Base-by-base conservation (phyloP, 331 rosid species). In the Rhamnella rubrinervis region DNA sequence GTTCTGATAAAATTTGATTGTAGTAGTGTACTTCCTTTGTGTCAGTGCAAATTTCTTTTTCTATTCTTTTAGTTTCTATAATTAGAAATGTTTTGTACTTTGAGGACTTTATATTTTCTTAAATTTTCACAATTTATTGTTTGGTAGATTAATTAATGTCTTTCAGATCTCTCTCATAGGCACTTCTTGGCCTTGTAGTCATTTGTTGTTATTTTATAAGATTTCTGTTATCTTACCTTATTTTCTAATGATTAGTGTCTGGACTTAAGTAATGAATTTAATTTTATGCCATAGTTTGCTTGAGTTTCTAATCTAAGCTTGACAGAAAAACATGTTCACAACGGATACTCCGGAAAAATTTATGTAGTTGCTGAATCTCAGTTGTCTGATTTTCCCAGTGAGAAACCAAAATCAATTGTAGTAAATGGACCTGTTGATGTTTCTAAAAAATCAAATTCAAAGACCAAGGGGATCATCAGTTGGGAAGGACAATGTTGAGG, bases 301-400 rank as follows among this genome's bases (percentile, higher is more conserved):
- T 64, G 67, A 31, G 63, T 37, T 72, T 65, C 89, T 84, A 78
- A 83, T 57, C 70, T 75, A 70, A 64, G 74, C 65, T 68, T 71
- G 67, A 67, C 65, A 53, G 65, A 37, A 47, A 63, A 86, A 72
- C 91, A 93, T 97, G 97, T 87, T 39, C 84, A 85, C 67, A 89
- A 83, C 80, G 91, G 83, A 82, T 81, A 75, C 80, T 79, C 97
- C 0, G 88, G 86, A 62, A 91, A 89, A 82, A 90, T 91, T 28
- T 85, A 79, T 71, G 74, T 91, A 39, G 88, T 91, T 78, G 95
- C 97, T 38, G 93, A 93, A 80, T 91, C 97, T 60, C 96, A 91
- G 26, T 81, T 93, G 64, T 80, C 96, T 55, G 83, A 84, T 35
- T 89, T 93, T 44, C 98, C 98, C 23, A 82, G 52, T 71, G 97